These are phyloP conservation scores for Cryphonectria parasitica DNA, from an alignment of 2,329 filamentous ascomycete genomes.

Conservation along the genomic window DNA sequence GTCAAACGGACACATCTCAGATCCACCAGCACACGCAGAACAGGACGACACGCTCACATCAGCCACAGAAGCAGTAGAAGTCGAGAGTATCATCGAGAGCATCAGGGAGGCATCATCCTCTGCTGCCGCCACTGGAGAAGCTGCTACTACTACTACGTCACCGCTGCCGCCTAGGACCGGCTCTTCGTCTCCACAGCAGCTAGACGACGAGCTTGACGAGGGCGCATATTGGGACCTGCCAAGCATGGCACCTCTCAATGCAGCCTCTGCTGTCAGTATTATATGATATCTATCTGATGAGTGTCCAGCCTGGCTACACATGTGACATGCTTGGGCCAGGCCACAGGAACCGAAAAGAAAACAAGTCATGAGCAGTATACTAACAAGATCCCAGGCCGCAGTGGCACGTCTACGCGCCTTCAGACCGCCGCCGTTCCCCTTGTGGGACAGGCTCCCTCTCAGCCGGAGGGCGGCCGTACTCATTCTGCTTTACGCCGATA, in stretches of 20 bases:
- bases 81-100: slow-evolving; percentile 32
- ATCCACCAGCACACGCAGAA: not conserved
- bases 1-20: slow-evolving; percentile 16
- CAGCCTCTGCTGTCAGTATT: slow-evolving; percentile 57
- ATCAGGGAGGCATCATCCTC: slow-evolving; percentile 30
- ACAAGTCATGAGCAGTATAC: slow-evolving; percentile 31
- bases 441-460: slow-evolving; percentile 64
- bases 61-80: slow-evolving; percentile 28
- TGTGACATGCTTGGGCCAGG: not conserved
- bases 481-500: slow-evolving; percentile 85
- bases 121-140: not conserved
- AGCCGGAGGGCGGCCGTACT: slow-evolving; percentile 82
- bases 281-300: not conserved
- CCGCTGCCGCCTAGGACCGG: slow-evolving; percentile 13
- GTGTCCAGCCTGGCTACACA: not conserved
- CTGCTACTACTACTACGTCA: slow-evolving; percentile 4
- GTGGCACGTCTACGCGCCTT: slow-evolving; percentile 65
- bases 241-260: slow-evolving; percentile 61
- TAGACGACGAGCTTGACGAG: slow-evolving; percentile 35
- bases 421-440: slow-evolving; percentile 61
- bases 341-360: not conserved
- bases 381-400: slow-evolving; percentile 52
- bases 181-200: slow-evolving; percentile 8
- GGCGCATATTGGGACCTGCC: slow-evolving; percentile 61
- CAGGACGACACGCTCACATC: slow-evolving; percentile 15